phyloP scores from a whole-genome alignment of 352 stramenopile genomes.

The Phytophthora chlamydospora region DNA sequence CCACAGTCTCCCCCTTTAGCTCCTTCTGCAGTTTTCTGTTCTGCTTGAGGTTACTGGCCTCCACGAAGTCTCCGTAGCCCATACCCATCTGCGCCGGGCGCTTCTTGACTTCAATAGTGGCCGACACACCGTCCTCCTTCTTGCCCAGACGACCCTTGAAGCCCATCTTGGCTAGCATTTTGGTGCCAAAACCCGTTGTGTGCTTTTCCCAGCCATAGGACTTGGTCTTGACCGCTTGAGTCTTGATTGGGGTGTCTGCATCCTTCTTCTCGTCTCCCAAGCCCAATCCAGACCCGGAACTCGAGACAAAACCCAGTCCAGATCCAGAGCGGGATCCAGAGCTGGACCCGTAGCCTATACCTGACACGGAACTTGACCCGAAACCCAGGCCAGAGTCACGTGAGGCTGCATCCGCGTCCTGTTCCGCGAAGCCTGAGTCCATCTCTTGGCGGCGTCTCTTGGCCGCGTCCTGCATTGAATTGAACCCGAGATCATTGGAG shows the following conservation, averaged over 20 bases:
- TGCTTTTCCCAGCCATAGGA: conserved; percentile 94
- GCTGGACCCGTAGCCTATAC: background rate
- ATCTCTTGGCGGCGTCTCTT: conserved; percentile 33
- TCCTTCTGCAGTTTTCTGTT: conserved; percentile 94
- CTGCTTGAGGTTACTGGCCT: conserved; percentile 91
- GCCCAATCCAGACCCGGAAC: conserved; percentile 25
- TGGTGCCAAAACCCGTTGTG: conserved; percentile 96
- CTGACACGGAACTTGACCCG: background rate
- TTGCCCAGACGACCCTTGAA: conserved; percentile 94
- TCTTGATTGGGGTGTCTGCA: background rate
- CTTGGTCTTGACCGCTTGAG: conserved; percentile 26
- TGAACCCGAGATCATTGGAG: conserved; percentile 1
- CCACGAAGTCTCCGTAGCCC: conserved; percentile 94
- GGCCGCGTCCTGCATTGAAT: conserved; percentile 24
- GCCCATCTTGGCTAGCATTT: conserved; percentile 96
- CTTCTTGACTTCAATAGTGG: conserved; percentile 94
- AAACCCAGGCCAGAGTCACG: conserved; percentile 9
- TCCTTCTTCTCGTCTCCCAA: conserved; percentile 9
- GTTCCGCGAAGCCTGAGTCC: conserved; percentile 6
- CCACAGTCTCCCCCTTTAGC: conserved; percentile 77
- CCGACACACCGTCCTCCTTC: conserved; percentile 92
- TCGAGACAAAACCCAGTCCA: conserved; percentile 26
- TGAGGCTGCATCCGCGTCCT: conserved; percentile 11
- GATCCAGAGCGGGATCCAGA: background rate
- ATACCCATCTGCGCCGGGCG: conserved; percentile 93